Evolutionary conservation across 1,284 basidiomycete genomes (phyloP).

Genomic region (Schizophyllum commune): DNA sequence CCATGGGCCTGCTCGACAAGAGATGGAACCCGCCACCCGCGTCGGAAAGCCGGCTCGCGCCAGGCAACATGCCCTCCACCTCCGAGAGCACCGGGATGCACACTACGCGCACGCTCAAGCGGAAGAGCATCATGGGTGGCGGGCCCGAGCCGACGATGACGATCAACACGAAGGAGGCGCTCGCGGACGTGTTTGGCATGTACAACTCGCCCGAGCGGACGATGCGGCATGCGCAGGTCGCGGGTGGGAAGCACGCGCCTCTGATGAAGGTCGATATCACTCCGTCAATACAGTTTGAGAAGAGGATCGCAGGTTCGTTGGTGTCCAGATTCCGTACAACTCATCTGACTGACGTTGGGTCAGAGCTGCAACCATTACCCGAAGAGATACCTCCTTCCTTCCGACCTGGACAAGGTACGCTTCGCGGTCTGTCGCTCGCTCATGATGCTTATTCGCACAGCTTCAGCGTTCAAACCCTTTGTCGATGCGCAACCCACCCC

Average conservation of each 20-base stretch:
- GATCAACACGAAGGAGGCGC: conserved; percentile 83
- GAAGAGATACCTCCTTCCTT: not conserved
- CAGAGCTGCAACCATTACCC: not conserved
- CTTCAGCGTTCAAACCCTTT: conserved; percentile 1
- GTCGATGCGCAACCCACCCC: conserved; percentile 11
- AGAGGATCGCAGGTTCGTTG: conserved; percentile 12
- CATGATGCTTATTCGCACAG: not conserved
- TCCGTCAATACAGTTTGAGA: conserved; percentile 21
- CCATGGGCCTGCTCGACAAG: conserved; percentile 73
- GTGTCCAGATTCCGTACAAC: not conserved
- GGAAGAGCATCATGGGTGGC: conserved; percentile 27
- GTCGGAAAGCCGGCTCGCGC: conserved; percentile 24
- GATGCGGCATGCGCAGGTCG: conserved; percentile 36
- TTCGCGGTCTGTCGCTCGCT: no score
- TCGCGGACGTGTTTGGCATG: conserved; percentile 91
- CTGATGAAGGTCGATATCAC: conserved; percentile 46
- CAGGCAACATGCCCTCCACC: conserved; percentile 2
- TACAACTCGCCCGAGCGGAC: conserved; percentile 86
- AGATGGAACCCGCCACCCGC: conserved; percentile 66
- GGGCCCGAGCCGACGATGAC: conserved; percentile 35
- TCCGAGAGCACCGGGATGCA: conserved; percentile 14
- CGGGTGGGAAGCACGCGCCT: conserved; percentile 66
- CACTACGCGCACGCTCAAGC: conserved; percentile 17
- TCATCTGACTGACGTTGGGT: not conserved
- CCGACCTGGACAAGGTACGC: not conserved